Evolutionary conservation across 2,329 filamentous ascomycete genomes (phyloP).

Genomic region (Uncinocarpus reesii): DNA sequence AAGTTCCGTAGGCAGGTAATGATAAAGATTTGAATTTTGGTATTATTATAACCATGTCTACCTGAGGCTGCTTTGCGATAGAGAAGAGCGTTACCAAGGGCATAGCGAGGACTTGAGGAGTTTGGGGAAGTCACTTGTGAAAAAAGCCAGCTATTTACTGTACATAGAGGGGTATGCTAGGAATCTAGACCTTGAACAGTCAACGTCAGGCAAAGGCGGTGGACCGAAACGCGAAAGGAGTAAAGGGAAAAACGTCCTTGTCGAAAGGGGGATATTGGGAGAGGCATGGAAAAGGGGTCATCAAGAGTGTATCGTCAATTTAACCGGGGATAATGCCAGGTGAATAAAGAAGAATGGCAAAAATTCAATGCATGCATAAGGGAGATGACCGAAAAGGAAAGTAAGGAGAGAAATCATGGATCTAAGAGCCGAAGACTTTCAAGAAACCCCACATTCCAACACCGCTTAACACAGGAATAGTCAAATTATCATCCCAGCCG

Average conservation of each 20-base stretch:
- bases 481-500: conserved; percentile 94
- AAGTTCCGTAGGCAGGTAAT: neutral
- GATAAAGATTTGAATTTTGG: neutral
- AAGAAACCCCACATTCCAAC: conserved; percentile 85
- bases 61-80: neutral
- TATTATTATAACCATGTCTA: neutral
- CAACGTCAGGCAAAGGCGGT: neutral
- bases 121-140: neutral
- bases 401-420: neutral
- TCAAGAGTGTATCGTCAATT: neutral
- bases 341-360: neutral
- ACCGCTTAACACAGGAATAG: conserved; percentile 85
- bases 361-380: neutral
- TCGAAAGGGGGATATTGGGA: neutral
- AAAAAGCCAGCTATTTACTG: neutral
- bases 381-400: neutral
- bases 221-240: neutral
- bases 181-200: neutral
- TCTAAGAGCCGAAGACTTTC: conserved; percentile 58
- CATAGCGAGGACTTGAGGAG: neutral
- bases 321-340: neutral
- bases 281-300: neutral
- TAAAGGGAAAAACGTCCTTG: neutral
- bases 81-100: too few relatives aligned
- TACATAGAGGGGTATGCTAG: neutral